phyloP scores from a whole-genome alignment of 306 rosid species.

The Macrotyloma uniflorum region DNA sequence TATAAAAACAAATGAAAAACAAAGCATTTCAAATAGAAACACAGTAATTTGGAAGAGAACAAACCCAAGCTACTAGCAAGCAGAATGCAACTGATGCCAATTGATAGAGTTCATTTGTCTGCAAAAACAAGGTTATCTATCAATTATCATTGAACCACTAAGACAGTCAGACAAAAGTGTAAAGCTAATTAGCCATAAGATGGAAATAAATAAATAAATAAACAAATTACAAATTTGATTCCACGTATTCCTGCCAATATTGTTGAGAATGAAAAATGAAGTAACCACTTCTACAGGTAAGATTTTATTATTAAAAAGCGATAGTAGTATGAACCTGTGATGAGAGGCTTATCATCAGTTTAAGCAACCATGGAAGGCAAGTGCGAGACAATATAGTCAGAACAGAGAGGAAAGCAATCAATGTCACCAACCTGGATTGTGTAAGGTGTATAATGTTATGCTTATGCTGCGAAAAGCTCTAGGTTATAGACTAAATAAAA shows the following conservation, averaged over 20 bases:
- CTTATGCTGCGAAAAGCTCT: constrained; percentile 22
- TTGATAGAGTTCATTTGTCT: constrained; percentile 98
- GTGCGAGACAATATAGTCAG: constrained; percentile 87
- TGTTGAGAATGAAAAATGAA: constrained; percentile 11
- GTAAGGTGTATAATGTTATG: constrained; percentile 23
- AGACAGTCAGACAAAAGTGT: constrained; percentile 36
- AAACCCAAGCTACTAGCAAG: constrained; percentile 94
- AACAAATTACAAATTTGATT: constrained; percentile 33
- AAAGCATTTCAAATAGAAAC: constrained; percentile 30
- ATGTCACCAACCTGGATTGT: constrained; percentile 76
- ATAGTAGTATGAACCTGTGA: constrained; percentile 63
- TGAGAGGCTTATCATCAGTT: constrained; percentile 94
- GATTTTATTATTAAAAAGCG: constrained; percentile 28
- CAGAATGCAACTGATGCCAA: constrained; percentile 96
- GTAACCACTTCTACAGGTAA: constrained; percentile 32
- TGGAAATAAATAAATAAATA: constrained; percentile 29
- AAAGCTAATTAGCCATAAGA: constrained; percentile 12
- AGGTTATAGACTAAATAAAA: constrained; percentile 11
- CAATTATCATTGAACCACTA: constrained; percentile 19
- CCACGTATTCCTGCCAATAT: constrained; percentile 7
- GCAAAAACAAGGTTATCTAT: constrained; percentile 48
- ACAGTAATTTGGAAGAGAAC: constrained; percentile 41
- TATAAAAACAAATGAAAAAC: constrained; percentile 12
- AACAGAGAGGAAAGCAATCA: constrained; percentile 74
- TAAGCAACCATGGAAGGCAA: constrained; percentile 88